Conservation (phyloP, 129 eudicot species). For the Flaveria bidentis region DNA sequence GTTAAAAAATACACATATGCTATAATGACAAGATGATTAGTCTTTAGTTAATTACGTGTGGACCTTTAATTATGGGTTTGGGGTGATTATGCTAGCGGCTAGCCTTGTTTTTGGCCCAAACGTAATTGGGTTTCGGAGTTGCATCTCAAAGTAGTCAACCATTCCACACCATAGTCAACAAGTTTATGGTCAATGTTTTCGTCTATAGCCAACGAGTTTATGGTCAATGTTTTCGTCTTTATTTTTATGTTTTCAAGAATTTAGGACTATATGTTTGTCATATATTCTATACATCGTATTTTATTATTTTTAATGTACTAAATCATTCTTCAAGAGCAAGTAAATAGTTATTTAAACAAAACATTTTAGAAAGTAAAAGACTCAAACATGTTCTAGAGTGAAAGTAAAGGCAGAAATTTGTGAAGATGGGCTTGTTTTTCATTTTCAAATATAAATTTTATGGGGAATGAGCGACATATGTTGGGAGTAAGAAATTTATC, state of each 20-base stretch:
- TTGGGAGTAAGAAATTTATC: too few species aligned
- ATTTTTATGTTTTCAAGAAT: slow-evolving; percentile 10
- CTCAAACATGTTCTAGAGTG: too few species aligned
- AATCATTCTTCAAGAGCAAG: too few species aligned
- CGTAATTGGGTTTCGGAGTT: background rate
- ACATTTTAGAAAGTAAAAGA: too few species aligned
- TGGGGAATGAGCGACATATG: too few species aligned
- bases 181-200: slow-evolving; percentile 27
- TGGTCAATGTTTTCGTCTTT: slow-evolving; percentile 30
- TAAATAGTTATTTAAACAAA: too few species aligned
- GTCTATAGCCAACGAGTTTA: background rate
- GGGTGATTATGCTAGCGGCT: background rate
- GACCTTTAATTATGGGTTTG: slow-evolving; percentile 3
- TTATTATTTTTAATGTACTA: too few species aligned
- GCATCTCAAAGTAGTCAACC: background rate
- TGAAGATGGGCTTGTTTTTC: too few species aligned
- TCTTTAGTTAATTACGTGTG: slow-evolving; percentile 19
- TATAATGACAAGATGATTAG: slow-evolving; percentile 10
- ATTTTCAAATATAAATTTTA: too few species aligned
- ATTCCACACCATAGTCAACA: slow-evolving; percentile 20
- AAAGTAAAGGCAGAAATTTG: too few species aligned
- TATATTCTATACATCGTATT: background rate
- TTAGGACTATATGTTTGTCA: background rate
- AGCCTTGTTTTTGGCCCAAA: slow-evolving; percentile 20
- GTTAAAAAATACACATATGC: too few species aligned